These are phyloP conservation scores for Bipolaris sorokiniana DNA, from an alignment of 2,329 filamentous ascomycete genomes.

Conservation along the genomic window DNA sequence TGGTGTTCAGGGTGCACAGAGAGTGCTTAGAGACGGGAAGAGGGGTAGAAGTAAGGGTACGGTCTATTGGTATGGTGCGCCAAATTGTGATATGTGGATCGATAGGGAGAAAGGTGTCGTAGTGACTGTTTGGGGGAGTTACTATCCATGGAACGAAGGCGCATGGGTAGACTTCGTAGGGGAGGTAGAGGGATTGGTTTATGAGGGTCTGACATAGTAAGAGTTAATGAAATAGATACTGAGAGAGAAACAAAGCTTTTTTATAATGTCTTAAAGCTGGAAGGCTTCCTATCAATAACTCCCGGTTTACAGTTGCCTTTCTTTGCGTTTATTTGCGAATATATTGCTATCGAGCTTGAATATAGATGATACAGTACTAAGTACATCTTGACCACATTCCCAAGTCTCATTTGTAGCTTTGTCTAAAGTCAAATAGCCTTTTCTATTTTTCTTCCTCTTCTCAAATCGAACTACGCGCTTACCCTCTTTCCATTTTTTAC, in stretches of 20 bases:
- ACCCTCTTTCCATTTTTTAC: no score
- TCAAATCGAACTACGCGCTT: no score
- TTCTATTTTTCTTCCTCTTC: no score
- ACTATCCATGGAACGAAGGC: constrained; percentile 31
- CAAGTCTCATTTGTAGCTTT: no score
- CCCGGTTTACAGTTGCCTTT: no score
- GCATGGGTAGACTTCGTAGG: constrained; percentile 32
- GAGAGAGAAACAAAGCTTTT: not conserved
- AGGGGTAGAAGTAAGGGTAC: constrained; percentile 29
- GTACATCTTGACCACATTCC: no score
- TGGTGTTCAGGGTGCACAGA: constrained; percentile 57
- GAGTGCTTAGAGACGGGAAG: constrained; percentile 36
- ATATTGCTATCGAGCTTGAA: no score
- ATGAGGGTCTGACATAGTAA: constrained; percentile 24
- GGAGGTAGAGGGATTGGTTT: constrained; percentile 28
- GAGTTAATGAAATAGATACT: not conserved
- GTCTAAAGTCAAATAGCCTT: no score
- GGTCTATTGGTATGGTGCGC: constrained; percentile 36
- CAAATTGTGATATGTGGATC: constrained; percentile 34
- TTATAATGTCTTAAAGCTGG: no score
- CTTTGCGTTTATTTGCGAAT: no score
- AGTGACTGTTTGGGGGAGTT: constrained; percentile 27
- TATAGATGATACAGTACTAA: no score
- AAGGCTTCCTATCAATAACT: no score
- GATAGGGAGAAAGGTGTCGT: constrained; percentile 30